These are phyloP conservation scores for Epichloe scottii DNA, from an alignment of 2,329 filamentous ascomycete genomes.

Conservation along the genomic window DNA sequence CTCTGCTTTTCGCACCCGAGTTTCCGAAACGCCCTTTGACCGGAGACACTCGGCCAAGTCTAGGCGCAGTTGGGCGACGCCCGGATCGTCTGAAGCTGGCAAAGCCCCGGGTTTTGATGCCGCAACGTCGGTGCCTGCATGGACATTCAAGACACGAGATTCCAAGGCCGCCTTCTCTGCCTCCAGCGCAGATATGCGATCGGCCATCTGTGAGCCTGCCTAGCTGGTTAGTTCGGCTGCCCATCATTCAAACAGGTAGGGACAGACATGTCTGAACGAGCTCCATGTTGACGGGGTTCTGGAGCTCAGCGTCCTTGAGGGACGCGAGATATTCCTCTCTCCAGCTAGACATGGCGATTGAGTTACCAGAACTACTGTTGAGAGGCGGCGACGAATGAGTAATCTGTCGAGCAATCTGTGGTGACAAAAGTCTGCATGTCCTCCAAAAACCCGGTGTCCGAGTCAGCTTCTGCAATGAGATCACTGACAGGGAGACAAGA, in stretches of 20 bases:
- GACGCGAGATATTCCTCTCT: conserved; percentile 68
- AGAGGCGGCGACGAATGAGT: not conserved
- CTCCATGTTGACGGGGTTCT: conserved; percentile 46
- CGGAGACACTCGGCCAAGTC: conserved; percentile 70
- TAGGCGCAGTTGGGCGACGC: conserved; percentile 41
- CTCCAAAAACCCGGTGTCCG: too few relatives aligned
- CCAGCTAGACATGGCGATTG: conserved; percentile 50
- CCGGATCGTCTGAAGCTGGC: conserved; percentile 17
- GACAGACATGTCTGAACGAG: conserved; percentile 68
- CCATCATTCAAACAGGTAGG: not conserved
- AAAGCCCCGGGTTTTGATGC: conserved; percentile 7
- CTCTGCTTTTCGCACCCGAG: conserved; percentile 48
- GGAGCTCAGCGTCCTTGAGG: conserved; percentile 59
- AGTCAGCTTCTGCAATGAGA: too few relatives aligned
- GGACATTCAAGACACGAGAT: conserved; percentile 15
- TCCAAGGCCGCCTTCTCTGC: conserved; percentile 38
- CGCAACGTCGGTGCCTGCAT: conserved; percentile 5
- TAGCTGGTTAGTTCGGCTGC: conserved; percentile 10
- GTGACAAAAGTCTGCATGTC: too few relatives aligned
- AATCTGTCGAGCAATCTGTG: too few relatives aligned
- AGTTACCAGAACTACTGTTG: not conserved
- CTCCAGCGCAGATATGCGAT: conserved; percentile 52
- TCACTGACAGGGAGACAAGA: not conserved
- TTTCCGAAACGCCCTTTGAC: conserved; percentile 55
- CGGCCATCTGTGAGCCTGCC: conserved; percentile 51